These are phyloP conservation scores for Rhodomyrtus psidioides DNA, from an alignment of 441 rosid species.

Conservation along the genomic window DNA sequence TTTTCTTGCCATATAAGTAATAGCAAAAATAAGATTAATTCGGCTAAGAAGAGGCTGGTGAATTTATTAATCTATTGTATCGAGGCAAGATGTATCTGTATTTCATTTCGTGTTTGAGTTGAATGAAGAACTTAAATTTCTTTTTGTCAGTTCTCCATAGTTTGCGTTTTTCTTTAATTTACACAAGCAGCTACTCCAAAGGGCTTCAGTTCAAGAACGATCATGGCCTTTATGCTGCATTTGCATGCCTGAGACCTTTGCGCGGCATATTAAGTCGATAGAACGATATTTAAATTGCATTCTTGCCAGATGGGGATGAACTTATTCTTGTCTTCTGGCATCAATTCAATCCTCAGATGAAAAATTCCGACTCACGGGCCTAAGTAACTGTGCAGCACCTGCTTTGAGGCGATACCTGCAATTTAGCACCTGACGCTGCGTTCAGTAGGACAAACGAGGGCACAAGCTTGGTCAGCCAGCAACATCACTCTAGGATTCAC, in stretches of 20 bases:
- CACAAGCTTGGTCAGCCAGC: not conserved
- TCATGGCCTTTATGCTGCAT: not conserved
- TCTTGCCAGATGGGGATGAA: not conserved
- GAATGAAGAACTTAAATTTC: not conserved
- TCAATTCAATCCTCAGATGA: not conserved
- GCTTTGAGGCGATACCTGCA: not conserved
- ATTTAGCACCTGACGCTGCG: not conserved
- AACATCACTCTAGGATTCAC: not conserved
- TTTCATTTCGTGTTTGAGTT: not conserved
- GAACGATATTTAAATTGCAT: not conserved
- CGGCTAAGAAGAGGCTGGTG: not conserved
- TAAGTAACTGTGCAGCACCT: not conserved
- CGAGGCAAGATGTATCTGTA: not conserved
- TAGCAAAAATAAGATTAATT: not conserved
- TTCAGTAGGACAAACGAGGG: not conserved
- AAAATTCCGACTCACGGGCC: not conserved
- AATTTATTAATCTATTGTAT: not conserved
- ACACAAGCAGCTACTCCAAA: not conserved
- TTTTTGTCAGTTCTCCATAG: not conserved
- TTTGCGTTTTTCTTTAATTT: not conserved
- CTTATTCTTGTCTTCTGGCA: not conserved
- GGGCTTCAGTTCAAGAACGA: not conserved
- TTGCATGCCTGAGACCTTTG: not conserved
- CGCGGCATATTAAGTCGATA: not conserved
- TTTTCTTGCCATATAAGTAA: not conserved